A percentile compares a stretch with the other conserved stretches of the same genome.
Conservation (phyloP, 257 asterid genomes). For the Fraxinus anomala region DNA sequence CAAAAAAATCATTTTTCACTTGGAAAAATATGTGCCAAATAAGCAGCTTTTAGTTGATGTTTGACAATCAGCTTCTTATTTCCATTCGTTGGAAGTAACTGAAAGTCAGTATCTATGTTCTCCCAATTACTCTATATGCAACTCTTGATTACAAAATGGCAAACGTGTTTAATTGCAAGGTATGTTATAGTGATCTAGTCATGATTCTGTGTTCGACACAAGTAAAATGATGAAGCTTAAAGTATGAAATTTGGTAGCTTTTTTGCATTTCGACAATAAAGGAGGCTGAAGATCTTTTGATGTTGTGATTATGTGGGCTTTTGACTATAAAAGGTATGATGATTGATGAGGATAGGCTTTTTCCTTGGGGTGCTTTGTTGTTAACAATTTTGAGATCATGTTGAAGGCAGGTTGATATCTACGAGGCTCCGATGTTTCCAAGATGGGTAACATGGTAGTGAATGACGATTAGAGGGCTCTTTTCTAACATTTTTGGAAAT, state of each 20-base stretch:
- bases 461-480: too few relatives aligned
- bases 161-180: background rate
- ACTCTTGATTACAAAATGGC: background rate
- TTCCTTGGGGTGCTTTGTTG: background rate
- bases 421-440: background rate
- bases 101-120: background rate
- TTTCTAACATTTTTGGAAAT: too few relatives aligned
- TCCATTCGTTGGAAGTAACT: background rate
- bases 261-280: background rate
- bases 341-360: background rate
- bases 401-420: background rate
- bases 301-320: background rate
- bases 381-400: background rate
- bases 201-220: background rate
- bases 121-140: background rate
- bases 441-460: too few relatives aligned
- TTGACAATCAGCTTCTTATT: background rate
- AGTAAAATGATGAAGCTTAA: background rate
- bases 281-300: background rate
- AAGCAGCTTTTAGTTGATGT: background rate
- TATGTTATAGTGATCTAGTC: background rate
- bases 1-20: too few relatives aligned
- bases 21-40: too few relatives aligned
- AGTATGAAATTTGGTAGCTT: background rate
- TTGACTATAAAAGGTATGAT: background rate